A percentile compares a stretch with the other conserved stretches of the same genome.
These are phyloP conservation scores for Hsuehochloa calcarea DNA, from an alignment of 176 grass and related monocot genomes.

Conservation along the genomic window DNA sequence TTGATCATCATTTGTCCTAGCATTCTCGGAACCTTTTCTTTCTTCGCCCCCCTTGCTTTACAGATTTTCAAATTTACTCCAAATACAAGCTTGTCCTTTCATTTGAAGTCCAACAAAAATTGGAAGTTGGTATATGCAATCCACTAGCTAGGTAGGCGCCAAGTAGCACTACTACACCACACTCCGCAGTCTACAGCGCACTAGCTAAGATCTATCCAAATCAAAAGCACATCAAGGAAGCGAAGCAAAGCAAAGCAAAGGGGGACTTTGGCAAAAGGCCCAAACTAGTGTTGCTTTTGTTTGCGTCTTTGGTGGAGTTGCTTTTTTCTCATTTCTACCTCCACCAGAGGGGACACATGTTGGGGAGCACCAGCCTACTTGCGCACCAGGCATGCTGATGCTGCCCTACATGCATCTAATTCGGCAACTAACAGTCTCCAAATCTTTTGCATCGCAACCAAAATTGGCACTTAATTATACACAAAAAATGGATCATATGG, in stretches of 20 bases:
- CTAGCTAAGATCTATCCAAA: not conserved
- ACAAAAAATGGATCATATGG: not conserved
- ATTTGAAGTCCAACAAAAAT: not conserved
- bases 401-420: constrained; percentile 11
- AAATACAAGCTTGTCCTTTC: not conserved
- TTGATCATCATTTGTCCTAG: not conserved
- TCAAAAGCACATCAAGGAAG: not conserved
- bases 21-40: not conserved
- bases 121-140: not conserved
- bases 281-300: constrained; percentile 37
- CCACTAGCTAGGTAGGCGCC: constrained; percentile 12
- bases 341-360: constrained; percentile 25
- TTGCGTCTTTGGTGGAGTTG: constrained; percentile 7
- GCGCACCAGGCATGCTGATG: constrained; percentile 21
- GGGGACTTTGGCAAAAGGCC: constrained; percentile 11
- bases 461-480: not conserved
- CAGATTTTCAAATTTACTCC: not conserved
- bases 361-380: constrained; percentile 48
- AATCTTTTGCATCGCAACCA: not conserved
- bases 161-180: not conserved
- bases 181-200: not conserved
- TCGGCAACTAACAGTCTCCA: not conserved
- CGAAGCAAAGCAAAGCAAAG: constrained; percentile 1
- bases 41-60: not conserved
- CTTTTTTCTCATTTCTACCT: constrained; percentile 14